These are phyloP conservation scores for Cucumis cinereus DNA, from an alignment of 306 rosid genomes.

Conservation along the genomic window DNA sequence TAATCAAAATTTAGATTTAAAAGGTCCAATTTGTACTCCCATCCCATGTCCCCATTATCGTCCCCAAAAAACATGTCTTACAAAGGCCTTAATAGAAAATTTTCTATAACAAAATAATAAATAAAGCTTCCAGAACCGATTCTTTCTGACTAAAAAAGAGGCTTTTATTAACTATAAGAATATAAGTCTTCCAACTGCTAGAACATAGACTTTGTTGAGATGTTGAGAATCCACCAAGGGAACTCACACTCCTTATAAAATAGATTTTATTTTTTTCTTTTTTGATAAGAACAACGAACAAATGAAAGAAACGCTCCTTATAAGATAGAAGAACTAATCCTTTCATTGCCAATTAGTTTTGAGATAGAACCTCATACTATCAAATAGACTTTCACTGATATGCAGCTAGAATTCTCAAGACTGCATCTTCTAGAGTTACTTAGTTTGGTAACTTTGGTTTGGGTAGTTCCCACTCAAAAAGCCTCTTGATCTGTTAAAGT, in stretches of 20 bases:
- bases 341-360: no score
- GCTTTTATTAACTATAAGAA: not conserved
- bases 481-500: not conserved
- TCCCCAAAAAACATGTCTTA: not conserved
- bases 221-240: no score
- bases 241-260: no score
- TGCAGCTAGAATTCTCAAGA: not conserved
- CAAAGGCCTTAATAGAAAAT: not conserved
- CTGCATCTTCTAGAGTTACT: not conserved
- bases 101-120: not conserved
- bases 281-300: no score
- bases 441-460: not conserved
- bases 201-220: not conserved
- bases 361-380: no score
- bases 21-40: not conserved
- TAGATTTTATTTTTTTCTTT: no score
- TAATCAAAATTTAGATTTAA: not conserved
- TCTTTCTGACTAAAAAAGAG: not conserved
- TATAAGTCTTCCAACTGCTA: not conserved
- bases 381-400: not conserved
- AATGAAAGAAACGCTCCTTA: no score
- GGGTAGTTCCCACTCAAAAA: not conserved
- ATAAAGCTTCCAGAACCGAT: not conserved
- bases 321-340: no score
- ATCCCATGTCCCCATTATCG: not conserved